A percentile compares a stretch with the other conserved stretches of the same genome.
These are phyloP conservation scores for Rhizopogon rudus DNA, from an alignment of 768 basidiomycete species.

Conservation along the genomic window DNA sequence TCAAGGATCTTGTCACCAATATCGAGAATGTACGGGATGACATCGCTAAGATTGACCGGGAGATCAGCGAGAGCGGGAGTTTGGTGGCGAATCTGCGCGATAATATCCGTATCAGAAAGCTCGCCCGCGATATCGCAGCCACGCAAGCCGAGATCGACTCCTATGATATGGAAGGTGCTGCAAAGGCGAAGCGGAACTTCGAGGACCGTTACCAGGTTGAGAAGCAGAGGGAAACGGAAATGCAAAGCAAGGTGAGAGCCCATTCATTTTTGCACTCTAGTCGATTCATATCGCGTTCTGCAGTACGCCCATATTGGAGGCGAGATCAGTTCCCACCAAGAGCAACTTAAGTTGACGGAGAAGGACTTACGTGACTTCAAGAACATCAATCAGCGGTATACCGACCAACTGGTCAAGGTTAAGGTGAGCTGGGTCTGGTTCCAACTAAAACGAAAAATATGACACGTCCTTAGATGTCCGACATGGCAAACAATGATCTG, in stretches of 20 bases:
- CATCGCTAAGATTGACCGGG: slow-evolving; percentile 63
- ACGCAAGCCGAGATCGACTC: slow-evolving; percentile 69
- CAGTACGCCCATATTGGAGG: slow-evolving; percentile 82
- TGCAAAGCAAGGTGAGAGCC: slow-evolving; percentile 58
- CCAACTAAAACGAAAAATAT: not conserved
- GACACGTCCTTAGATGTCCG: slow-evolving; percentile 65
- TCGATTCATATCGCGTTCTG: not conserved
- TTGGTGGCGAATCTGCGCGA: slow-evolving; percentile 69
- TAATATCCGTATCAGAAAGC: slow-evolving; percentile 74
- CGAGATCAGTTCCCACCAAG: slow-evolving; percentile 69
- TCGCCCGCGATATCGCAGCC: slow-evolving; percentile 58
- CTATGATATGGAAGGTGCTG: slow-evolving; percentile 82
- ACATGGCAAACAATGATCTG: slow-evolving; percentile 95
- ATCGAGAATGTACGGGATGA: slow-evolving; percentile 36
- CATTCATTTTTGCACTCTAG: slow-evolving; percentile 4
- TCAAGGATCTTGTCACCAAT: slow-evolving; percentile 34
- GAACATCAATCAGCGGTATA: slow-evolving; percentile 80
- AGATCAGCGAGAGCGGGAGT: slow-evolving; percentile 73
- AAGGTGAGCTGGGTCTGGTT: slow-evolving; percentile 52
- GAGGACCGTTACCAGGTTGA: slow-evolving; percentile 71
- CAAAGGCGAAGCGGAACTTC: slow-evolving; percentile 79
- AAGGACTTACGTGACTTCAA: slow-evolving; percentile 81
- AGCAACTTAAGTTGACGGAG: slow-evolving; percentile 61
- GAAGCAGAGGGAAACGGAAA: slow-evolving; percentile 65
- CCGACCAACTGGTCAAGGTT: slow-evolving; percentile 88